Conservation (phyloP, 495 filamentous ascomycete species). For the Evernia prunastri region DNA sequence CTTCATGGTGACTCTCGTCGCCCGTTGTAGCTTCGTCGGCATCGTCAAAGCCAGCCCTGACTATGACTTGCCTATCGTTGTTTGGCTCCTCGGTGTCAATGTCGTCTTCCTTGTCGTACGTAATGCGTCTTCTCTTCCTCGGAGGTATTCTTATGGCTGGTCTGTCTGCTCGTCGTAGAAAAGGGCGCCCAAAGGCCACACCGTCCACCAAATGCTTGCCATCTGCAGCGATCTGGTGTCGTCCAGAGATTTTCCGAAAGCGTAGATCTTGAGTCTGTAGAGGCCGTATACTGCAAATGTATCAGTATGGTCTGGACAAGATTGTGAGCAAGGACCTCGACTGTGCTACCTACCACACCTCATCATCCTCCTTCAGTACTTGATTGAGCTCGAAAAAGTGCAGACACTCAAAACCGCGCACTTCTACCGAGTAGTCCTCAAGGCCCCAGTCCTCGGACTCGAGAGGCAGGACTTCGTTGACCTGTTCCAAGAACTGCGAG, state of each 20-base stretch:
- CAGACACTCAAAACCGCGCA: conserved; percentile 77
- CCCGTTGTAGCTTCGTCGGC: conserved; percentile 26
- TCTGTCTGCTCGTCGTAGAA: conserved; percentile 51
- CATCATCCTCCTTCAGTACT: conserved; percentile 75
- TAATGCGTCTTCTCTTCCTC: conserved; percentile 60
- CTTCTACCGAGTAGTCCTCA: conserved; percentile 87
- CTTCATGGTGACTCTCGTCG: conserved; percentile 33
- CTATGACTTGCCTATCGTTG: conserved; percentile 22
- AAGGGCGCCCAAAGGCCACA: conserved; percentile 75
- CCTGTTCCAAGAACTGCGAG: conserved; percentile 71
- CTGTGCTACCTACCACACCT: conserved; percentile 59
- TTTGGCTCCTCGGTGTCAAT: conserved; percentile 20
- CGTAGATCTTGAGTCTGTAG: conserved; percentile 69
- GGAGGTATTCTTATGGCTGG: conserved; percentile 71
- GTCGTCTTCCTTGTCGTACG: conserved; percentile 35
- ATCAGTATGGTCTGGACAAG: conserved; percentile 9
- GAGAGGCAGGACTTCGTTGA: conserved; percentile 78
- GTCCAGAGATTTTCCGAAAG: conserved; percentile 66
- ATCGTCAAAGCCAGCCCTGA: conserved; percentile 22
- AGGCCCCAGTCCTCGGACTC: conserved; percentile 81
- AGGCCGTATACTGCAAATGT: conserved; percentile 63
- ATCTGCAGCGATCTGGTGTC: conserved; percentile 72
- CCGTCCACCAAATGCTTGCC: conserved; percentile 87
- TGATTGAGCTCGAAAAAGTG: conserved; percentile 72
- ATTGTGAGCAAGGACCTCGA: conserved; percentile 2